Conservation (phyloP, 1,284 basidiomycete genomes). For the Coriolopsis trogii region DNA sequence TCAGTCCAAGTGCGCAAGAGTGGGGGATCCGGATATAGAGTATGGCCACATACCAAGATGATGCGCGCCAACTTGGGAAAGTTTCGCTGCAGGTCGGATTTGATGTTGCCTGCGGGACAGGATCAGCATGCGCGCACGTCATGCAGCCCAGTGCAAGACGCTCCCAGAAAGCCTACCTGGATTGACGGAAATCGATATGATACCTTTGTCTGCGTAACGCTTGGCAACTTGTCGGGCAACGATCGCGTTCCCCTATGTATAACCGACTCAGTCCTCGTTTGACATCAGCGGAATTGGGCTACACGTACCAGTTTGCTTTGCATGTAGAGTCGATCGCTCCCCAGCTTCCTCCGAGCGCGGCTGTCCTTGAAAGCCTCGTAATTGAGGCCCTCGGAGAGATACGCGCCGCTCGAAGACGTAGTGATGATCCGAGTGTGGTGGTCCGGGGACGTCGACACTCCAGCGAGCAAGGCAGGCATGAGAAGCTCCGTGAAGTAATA, state of each 20-base stretch:
- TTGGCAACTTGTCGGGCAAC: slow-evolving; percentile 11
- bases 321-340: slow-evolving; percentile 8
- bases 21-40: too few species aligned
- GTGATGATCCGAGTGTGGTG: slow-evolving; percentile 1
- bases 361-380: slow-evolving; percentile 17
- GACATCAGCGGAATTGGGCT: too few species aligned
- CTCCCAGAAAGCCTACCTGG: too few species aligned
- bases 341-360: slow-evolving; percentile 1
- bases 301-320: slow-evolving; percentile 20
- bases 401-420: too few species aligned
- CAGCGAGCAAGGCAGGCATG: slow-evolving; percentile 5
- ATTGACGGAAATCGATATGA: slow-evolving; percentile 18
- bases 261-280: too few species aligned
- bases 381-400: slow-evolving; percentile 1
- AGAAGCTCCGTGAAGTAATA: slow-evolving; percentile 14
- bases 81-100: slow-evolving; percentile 4
- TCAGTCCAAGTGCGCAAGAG: background rate
- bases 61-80: too few species aligned
- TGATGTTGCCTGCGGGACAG: background rate
- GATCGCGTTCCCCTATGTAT: too few species aligned
- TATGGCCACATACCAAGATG: slow-evolving; percentile 9
- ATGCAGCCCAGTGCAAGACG: too few species aligned
- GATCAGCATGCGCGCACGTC: slow-evolving; percentile 17
- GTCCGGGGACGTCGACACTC: slow-evolving; percentile 4
- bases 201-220: slow-evolving; percentile 4